Percentiles rank a stretch among this genome's conserved stretches.
Conservation (phyloP, 441 rosid species). For the Adansonia rubrostipa region DNA sequence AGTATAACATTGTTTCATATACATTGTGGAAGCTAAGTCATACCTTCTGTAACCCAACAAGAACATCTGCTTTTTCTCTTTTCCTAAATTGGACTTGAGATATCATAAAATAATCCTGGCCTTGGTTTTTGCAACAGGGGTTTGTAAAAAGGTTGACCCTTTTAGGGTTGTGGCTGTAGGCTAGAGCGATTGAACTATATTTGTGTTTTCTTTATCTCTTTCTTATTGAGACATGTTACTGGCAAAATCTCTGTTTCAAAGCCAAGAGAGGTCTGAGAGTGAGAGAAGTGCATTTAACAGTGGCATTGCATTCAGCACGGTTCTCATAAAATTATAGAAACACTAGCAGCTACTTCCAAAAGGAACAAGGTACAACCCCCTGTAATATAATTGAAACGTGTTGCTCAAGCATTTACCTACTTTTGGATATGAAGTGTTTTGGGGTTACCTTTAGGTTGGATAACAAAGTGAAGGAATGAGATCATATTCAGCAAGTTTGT, state of each 20-base stretch:
- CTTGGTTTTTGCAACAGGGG: no score
- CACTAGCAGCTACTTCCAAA: background rate
- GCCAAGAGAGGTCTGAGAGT: background rate
- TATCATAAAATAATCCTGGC: no score
- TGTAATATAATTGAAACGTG: background rate
- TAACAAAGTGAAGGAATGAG: background rate
- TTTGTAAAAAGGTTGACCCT: no score
- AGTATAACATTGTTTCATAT: background rate
- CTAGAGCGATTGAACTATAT: no score
- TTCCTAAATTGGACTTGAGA: background rate
- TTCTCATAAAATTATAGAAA: slow-evolving; percentile 3
- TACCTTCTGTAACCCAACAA: background rate
- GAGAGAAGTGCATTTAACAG: background rate
- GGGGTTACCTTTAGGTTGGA: background rate
- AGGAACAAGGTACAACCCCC: background rate
- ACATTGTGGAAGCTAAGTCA: background rate
- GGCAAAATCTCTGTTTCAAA: background rate
- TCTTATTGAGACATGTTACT: background rate
- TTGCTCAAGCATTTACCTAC: slow-evolving; percentile 20
- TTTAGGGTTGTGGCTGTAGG: no score
- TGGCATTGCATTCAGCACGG: background rate
- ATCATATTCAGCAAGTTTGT: background rate
- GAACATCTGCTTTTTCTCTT: background rate
- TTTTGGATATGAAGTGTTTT: background rate
- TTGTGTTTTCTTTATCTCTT: no score